Conservation (phyloP, 306 rosid species). For the Castanea crenata region DNA sequence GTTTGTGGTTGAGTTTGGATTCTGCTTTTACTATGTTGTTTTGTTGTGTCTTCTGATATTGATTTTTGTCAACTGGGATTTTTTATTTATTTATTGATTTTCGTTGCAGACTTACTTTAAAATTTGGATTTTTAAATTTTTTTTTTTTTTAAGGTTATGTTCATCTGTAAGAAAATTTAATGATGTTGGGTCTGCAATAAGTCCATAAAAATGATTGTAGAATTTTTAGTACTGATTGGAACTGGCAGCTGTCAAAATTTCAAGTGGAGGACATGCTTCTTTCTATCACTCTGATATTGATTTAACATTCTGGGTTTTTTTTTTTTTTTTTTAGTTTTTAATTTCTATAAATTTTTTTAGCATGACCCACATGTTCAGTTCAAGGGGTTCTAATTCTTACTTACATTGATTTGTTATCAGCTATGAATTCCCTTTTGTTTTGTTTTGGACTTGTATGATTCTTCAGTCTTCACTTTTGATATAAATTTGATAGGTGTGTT, state of each 20-base stretch:
- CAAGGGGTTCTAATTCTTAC: background rate
- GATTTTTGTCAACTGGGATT: too few species aligned
- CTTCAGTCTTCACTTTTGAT: background rate
- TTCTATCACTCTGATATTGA: background rate
- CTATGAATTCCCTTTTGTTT: background rate
- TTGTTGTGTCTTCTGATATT: too few species aligned
- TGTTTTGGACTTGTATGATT: background rate
- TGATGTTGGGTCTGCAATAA: background rate
- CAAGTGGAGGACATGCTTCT: background rate
- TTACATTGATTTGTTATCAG: background rate
- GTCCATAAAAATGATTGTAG: background rate
- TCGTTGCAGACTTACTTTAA: too few species aligned
- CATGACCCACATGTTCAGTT: background rate
- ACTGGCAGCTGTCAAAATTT: background rate
- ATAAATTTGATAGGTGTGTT: background rate
- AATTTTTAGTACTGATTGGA: background rate
- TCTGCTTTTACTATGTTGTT: too few species aligned
- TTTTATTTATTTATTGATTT: too few species aligned
- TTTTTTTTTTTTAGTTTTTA: too few species aligned
- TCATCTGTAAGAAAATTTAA: background rate
- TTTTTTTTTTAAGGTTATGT: background rate
- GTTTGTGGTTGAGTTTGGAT: background rate
- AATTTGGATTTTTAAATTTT: too few species aligned
- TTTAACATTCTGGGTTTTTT: background rate
- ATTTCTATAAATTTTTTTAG: too few species aligned